Evolutionary conservation across 1,284 basidiomycete genomes (phyloP).

Genomic region (Ceratobasidium sp.): DNA sequence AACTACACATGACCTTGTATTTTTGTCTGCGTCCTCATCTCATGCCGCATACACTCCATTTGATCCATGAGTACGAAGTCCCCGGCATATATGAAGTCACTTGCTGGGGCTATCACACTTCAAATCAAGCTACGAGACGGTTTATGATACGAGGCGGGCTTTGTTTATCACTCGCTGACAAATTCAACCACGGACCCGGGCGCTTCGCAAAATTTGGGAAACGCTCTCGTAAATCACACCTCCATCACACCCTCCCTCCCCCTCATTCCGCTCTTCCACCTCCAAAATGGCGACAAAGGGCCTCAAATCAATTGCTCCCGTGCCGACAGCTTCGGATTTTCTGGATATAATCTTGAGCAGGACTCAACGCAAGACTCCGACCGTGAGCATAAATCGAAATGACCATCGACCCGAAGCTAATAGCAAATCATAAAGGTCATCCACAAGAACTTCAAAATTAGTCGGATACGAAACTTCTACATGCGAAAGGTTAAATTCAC

Average conservation of each 20-base stretch:
- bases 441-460: slow-evolving; percentile 99
- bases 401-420: background rate
- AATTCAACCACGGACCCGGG: slow-evolving; percentile 13
- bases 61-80: no score
- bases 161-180: background rate
- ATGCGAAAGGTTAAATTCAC: slow-evolving; percentile 99
- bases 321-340: slow-evolving; percentile 95
- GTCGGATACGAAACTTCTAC: slow-evolving; percentile 93
- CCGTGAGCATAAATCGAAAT: slow-evolving; percentile 66
- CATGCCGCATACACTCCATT: no score
- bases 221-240: slow-evolving; percentile 14
- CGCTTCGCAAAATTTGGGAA: slow-evolving; percentile 43
- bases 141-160: background rate
- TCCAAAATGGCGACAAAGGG: slow-evolving; percentile 85
- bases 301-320: slow-evolving; percentile 95
- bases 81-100: no score
- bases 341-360: slow-evolving; percentile 94
- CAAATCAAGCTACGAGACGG: no score
- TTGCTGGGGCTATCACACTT: no score
- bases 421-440: slow-evolving; percentile 72
- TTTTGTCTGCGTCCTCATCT: no score
- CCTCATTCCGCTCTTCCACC: background rate
- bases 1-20: no score
- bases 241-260: background rate
- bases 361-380: slow-evolving; percentile 97